phyloP scores from a whole-genome alignment of 2,329 filamentous ascomycete species.

The Endothia cerciana region DNA sequence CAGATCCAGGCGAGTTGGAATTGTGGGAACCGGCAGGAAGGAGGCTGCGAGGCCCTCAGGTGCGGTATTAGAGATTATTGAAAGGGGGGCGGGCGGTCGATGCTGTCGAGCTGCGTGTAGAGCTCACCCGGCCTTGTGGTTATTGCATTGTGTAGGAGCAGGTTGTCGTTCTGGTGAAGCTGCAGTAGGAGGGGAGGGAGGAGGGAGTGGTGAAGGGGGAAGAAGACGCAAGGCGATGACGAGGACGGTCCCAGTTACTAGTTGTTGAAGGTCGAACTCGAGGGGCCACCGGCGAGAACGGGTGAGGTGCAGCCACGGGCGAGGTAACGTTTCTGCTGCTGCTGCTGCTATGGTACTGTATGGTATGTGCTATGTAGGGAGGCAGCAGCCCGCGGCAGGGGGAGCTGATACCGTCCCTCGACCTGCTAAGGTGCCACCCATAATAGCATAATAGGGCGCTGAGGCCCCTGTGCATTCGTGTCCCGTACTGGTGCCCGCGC shows the following conservation, averaged over 20 bases:
- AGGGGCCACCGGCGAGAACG: background rate
- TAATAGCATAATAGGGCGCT: background rate
- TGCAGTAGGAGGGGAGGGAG: background rate
- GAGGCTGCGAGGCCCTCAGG: background rate
- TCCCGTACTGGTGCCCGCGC: conserved; percentile 2
- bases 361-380: background rate
- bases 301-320: background rate
- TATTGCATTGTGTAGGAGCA: background rate
- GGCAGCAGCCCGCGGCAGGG: conserved; percentile 1
- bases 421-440: background rate
- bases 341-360: background rate
- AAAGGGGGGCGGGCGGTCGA: background rate
- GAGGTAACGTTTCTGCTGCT: conserved; percentile 8
- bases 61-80: background rate
- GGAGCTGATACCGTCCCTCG: background rate
- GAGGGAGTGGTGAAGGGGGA: background rate
- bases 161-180: background rate
- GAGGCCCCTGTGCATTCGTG: background rate
- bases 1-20: conserved; percentile 8
- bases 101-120: background rate
- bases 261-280: background rate
- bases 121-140: background rate
- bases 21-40: conserved; percentile 14
- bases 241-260: background rate
- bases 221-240: conserved; percentile 4